Percentiles rank a stretch among this genome's conserved stretches.
phyloP scores from a whole-genome alignment of 208 protist species.

The Angomonas ambiguus region DNA sequence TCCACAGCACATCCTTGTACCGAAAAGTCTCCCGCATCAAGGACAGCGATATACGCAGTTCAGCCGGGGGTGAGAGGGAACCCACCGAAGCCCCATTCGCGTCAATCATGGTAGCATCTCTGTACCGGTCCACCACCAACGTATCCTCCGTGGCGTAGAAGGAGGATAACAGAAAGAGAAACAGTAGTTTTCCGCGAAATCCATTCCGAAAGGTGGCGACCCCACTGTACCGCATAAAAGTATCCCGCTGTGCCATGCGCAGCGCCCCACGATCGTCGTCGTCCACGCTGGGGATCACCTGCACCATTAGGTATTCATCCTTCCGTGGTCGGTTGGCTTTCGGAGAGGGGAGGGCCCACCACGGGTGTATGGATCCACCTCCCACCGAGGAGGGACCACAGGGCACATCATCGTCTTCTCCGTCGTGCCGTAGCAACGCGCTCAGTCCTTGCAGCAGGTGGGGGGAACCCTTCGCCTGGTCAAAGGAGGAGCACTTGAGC shows the following conservation, averaged over 20 bases:
- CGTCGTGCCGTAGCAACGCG: not conserved
- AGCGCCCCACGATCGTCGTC: not conserved
- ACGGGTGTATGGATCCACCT: not conserved
- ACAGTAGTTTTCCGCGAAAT: not conserved
- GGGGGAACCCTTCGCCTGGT: not conserved
- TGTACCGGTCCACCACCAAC: not conserved
- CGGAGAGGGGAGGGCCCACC: not conserved
- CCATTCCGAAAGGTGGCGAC: not conserved
- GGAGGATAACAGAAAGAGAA: not conserved
- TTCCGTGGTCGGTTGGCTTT: not conserved
- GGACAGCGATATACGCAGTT: not conserved
- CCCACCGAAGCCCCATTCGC: not conserved
- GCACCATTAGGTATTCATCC: not conserved
- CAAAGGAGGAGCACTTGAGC: not conserved
- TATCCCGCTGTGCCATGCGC: not conserved
- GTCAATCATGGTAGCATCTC: not conserved
- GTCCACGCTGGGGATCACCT: not conserved
- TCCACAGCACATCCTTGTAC: not conserved
- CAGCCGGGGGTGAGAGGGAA: not conserved
- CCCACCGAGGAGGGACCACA: not conserved
- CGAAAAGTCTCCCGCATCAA: not conserved
- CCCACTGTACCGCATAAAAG: not conserved
- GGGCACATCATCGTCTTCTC: too few species aligned
- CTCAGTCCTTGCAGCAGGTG: not conserved
- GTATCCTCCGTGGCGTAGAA: not conserved